These are phyloP conservation scores for Metschnikowia vanudenii DNA, from an alignment of 805 yeast genomes.

Conservation along the genomic window DNA sequence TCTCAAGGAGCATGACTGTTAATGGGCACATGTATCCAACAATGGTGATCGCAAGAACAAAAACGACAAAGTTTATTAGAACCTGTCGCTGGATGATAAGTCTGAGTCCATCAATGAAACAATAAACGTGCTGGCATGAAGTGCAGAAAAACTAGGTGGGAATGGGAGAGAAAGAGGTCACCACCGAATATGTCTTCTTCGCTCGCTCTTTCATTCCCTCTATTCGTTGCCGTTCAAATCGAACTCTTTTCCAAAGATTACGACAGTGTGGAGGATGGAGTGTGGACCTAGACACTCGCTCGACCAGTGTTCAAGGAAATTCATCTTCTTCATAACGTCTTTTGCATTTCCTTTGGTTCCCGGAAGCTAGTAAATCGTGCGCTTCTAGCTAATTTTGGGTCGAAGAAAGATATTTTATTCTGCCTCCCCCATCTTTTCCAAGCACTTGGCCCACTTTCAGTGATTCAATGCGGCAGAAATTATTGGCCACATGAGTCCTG, in stretches of 20 bases:
- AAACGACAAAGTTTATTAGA: neutral
- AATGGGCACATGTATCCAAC: constrained; percentile 13
- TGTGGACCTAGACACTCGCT: constrained; percentile 17
- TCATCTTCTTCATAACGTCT: constrained; percentile 2
- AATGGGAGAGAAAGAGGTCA: constrained; percentile 6
- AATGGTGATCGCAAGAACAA: constrained; percentile 2
- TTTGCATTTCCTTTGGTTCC: constrained; percentile 4
- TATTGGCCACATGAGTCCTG: too few relatives aligned
- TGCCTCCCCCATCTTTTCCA: too few relatives aligned
- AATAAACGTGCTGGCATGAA: neutral
- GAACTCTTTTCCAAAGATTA: constrained; percentile 18
- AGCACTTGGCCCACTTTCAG: too few relatives aligned
- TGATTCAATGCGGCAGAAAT: too few relatives aligned
- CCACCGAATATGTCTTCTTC: constrained; percentile 16
- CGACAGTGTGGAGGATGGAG: too few relatives aligned
- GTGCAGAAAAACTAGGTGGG: constrained; percentile 2
- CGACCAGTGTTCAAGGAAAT: constrained; percentile 9
- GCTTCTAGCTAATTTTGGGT: too few relatives aligned
- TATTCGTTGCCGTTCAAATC: constrained; percentile 19
- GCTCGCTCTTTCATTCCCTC: constrained; percentile 19
- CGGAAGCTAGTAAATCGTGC: too few relatives aligned
- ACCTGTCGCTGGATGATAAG: constrained; percentile 8
- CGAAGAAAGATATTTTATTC: too few relatives aligned
- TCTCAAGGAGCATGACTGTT: constrained; percentile 21
- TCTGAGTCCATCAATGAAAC: constrained; percentile 3